Base-by-base conservation (phyloP, 176 grass and related monocot genomes). In the Pontederia paniculata region DNA sequence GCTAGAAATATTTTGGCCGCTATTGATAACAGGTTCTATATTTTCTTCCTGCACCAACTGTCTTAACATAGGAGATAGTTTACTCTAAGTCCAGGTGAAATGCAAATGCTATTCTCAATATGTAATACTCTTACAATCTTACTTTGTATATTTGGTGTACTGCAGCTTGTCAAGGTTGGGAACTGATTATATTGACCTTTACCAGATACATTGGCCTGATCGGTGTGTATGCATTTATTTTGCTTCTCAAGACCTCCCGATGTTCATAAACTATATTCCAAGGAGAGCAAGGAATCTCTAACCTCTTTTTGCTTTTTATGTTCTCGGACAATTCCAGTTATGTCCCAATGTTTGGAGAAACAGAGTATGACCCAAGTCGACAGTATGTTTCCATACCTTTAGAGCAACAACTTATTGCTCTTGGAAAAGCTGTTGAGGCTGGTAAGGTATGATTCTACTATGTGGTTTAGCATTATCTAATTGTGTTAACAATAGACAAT, bases 171-270 rank as follows among this genome's bases (percentile, higher is more conserved):
- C 13, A 11, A 69, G 86, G 47, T 52, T 97, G 25, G 69, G 69
- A 1, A 66, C 79, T 44, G 91, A 97, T 63, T 97, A 97, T 52
- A 90, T 97, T 21, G 91, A 97, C 71, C 74, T 97, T 50, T 97
- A 87, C 60, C 86, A 97, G 74, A 97, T 97, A 68, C 91, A 97
- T 71, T 97, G 91, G 91, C 86, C 91, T 25, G 91, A 97, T 43
- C 80, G 91, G 91, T 97, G 51, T 44, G 73, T 52, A 61, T 56
- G 31, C 47, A 48, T 58, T 3, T 65, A 23, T 65, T 67, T 70
- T 16, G 37, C 66, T 58, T 5, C 48, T 4, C 49, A 28, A n/a
- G 18, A 8, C 13, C 37, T 14, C 51, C 25, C 5, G 25, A 44
- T 59, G 47, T n/a, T 48, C 18, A 12, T 55, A 18, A 44, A 45